Percentiles rank a stretch among this genome's conserved stretches.
Evolutionary conservation across 2,329 filamentous ascomycete species (phyloP).

Genomic region (Harringtonia lauricola): DNA sequence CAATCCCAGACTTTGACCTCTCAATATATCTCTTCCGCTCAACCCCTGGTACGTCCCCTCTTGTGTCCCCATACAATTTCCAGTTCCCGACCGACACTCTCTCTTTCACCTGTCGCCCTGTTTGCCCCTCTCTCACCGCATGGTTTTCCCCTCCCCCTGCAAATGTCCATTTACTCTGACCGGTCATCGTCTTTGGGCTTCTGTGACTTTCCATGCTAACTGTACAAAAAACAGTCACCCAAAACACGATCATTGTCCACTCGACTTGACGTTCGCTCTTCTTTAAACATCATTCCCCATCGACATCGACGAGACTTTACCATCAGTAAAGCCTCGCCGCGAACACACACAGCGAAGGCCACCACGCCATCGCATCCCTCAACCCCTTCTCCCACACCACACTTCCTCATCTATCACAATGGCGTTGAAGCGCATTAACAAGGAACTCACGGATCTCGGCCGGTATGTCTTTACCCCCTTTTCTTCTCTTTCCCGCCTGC

Average conservation of each 20-base stretch:
- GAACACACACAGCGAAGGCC: not conserved
- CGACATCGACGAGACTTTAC: too few relatives aligned
- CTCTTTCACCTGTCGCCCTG: not conserved
- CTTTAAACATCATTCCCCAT: too few relatives aligned
- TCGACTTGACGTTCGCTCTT: not conserved
- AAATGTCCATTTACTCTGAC: too few relatives aligned
- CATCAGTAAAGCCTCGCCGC: not conserved
- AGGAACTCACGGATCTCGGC: constrained; percentile 83
- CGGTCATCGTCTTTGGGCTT: not conserved
- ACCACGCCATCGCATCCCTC: not conserved
- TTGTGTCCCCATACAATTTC: too few relatives aligned
- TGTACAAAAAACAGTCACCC: not conserved
- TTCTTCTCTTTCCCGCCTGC: not conserved
- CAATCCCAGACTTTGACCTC: too few relatives aligned
- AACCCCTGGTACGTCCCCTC: too few relatives aligned
- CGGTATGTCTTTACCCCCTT: constrained; percentile 42
- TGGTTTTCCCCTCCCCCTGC: too few relatives aligned
- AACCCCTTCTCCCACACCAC: constrained; percentile 3
- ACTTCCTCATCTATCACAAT: constrained; percentile 33
- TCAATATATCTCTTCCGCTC: too few relatives aligned
- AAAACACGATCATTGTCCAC: too few relatives aligned
- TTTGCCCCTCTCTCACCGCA: constrained; percentile 2
- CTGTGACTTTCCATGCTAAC: constrained; percentile 5
- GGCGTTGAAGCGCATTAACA: constrained; percentile 92
- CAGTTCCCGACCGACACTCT: not conserved